Conservation (phyloP, 1,284 basidiomycete species). For the Cutaneotrichosporon cavernicola region DNA sequence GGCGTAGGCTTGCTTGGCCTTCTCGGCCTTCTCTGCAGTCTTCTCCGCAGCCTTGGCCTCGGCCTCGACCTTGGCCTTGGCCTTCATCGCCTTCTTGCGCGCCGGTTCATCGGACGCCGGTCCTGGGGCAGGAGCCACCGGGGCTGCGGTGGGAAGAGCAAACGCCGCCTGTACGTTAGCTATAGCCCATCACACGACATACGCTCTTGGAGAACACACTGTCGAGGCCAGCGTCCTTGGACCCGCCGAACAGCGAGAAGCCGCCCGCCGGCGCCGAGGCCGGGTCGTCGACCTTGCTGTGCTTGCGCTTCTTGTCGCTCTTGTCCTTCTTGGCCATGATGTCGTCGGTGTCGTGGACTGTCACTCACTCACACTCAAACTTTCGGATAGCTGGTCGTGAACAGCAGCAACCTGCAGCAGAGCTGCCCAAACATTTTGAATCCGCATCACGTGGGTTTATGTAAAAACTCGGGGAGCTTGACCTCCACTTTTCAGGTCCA, state of each 20-base stretch:
- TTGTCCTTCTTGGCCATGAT: conserved; percentile 28
- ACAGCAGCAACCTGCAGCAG: neutral
- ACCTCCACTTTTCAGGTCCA: neutral
- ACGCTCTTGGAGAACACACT: conserved; percentile 53
- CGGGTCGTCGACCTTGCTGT: conserved; percentile 17
- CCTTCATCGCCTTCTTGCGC: conserved; percentile 14
- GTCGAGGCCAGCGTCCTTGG: conserved; percentile 48
- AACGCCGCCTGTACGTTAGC: conserved; percentile 35
- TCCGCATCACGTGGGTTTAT: neutral
- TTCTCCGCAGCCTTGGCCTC: conserved; percentile 8
- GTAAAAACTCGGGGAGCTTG: neutral
- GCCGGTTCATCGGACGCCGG: conserved; percentile 10
- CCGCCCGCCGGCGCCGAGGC: conserved; percentile 13
- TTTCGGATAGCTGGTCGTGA: neutral
- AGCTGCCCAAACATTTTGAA: conserved; percentile 1
- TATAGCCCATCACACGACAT: conserved; percentile 24
- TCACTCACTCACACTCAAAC: neutral
- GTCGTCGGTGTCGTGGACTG: neutral
- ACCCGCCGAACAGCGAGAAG: conserved; percentile 37
- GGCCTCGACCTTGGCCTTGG: conserved; percentile 8
- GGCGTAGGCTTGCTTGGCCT: neutral
- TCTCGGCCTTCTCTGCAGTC: conserved; percentile 16
- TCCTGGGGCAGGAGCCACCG: conserved; percentile 14
- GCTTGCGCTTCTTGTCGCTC: conserved; percentile 37
- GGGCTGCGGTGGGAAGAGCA: conserved; percentile 23